Base-by-base conservation (phyloP, 495 filamentous ascomycete genomes). In the Bathelium albidoporum region DNA sequence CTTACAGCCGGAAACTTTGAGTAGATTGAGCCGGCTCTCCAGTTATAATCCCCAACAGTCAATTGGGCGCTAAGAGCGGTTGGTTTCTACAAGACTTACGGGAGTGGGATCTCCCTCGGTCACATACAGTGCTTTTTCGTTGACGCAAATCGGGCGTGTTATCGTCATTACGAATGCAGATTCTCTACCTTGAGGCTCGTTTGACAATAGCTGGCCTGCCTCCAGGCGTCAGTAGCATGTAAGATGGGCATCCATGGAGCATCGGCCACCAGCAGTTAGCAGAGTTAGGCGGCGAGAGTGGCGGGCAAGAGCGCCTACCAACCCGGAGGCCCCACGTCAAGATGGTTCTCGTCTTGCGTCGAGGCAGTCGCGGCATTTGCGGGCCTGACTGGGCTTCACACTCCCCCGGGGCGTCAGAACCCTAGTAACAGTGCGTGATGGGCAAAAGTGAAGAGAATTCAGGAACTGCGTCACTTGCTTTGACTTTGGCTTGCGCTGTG, bases 271-370 rank as follows among this genome's bases (percentile, higher is more conserved):
- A 14, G 10, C n/a, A 49, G 24, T 18, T 20, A 14, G 10, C n/a
- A 49, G 24, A 7, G 49, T 55, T 55, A 28, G 49, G 26, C 7
- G 49, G 22, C 2, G 49, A 55, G 9, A n/a, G 49, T 7, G 49
- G 22, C 2, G 49, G 29, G 9, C 11, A 24, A 55, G 24, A 24
- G 49, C 49, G 49, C 49, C 49, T 55, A 16, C 49, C 49, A 55
- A 55, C 49, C 49, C 49, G 12, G 29, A 55, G 24, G 49, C 49
- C 49, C 49, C 49, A 55, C 49, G 49, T 55, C 49, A 29, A 29
- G 49, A 26, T 55, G 49, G 49, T 29, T 29, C 11, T 26, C 49
- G 22, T 55, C 49, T 26, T 26, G 49, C 49, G 49, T 29, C 22
- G 24, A 55, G 49, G 24, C 24, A 29, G 24, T 9, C 7, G 29